Percentiles rank a stretch among this genome's conserved stretches.
Conservation (phyloP, 768 basidiomycete genomes). For the Boletus subcaerulescens region DNA sequence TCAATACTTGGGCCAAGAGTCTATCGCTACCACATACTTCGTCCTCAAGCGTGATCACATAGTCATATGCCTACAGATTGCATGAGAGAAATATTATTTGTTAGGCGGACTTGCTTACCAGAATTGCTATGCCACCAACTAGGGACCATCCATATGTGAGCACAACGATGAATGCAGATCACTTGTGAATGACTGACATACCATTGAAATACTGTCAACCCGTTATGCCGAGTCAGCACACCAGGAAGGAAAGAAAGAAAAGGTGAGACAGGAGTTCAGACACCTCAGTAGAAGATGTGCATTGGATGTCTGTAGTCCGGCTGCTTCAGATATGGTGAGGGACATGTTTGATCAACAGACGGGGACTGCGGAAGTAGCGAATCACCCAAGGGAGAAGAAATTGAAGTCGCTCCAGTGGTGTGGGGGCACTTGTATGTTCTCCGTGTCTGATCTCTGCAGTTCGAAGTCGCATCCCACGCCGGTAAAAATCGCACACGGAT, state of each 20-base stretch:
- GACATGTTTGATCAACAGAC: neutral
- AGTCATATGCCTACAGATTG: slow-evolving; percentile 9
- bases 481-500: too few species aligned
- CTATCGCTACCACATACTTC: neutral
- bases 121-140: slow-evolving; percentile 18
- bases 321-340: neutral
- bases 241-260: neutral
- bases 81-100: neutral
- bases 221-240: neutral
- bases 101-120: slow-evolving; percentile 5
- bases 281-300: neutral
- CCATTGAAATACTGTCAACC: slow-evolving; percentile 12
- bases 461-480: too few species aligned
- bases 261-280: neutral
- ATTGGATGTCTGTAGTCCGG: slow-evolving; percentile 15
- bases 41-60: slow-evolving; percentile 8
- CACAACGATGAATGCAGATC: neutral
- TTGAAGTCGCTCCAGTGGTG: too few species aligned
- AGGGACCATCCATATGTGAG: neutral
- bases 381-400: too few species aligned
- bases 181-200: neutral
- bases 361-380: too few species aligned
- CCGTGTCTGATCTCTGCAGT: too few species aligned
- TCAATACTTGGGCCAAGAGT: neutral
- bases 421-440: too few species aligned